phyloP scores from a whole-genome alignment of 805 yeast species.

The Komagataella ulmi region DNA sequence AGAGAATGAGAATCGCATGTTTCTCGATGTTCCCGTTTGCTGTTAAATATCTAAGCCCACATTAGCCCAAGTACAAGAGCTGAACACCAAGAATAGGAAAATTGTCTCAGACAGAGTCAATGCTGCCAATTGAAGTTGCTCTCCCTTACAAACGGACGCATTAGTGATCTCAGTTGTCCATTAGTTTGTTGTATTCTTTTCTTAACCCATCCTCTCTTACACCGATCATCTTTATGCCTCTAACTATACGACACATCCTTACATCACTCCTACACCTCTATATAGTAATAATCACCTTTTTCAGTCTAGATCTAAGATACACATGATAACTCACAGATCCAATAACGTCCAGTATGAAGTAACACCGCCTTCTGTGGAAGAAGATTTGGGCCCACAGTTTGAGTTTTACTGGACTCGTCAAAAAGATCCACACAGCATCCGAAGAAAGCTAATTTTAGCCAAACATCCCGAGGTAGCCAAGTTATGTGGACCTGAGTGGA shows the following conservation, averaged over 20 bases:
- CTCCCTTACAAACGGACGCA: no score
- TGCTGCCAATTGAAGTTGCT: no score
- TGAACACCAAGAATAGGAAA: no score
- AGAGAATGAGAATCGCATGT: no score
- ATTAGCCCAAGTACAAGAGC: no score
- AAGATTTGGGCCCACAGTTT: conserved; percentile 14
- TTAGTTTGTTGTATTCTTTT: background rate
- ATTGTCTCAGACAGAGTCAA: no score
- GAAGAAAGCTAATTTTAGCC: conserved; percentile 62
- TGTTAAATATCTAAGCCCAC: no score
- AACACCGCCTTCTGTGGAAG: conserved; percentile 17
- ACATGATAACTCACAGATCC: conserved; percentile 10
- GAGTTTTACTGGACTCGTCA: conserved; percentile 80
- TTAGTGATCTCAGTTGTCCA: no score
- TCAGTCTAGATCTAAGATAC: conserved; percentile 4
- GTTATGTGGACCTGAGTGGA: conserved; percentile 77
- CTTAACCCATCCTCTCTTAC: background rate
- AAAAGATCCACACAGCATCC: conserved; percentile 65
- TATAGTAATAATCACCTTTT: background rate
- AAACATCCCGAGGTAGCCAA: conserved; percentile 71
- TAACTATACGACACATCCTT: background rate
- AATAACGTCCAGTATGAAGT: conserved; percentile 9
- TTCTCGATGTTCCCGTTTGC: no score
- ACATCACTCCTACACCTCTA: background rate
- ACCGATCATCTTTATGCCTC: background rate